Evolutionary conservation across 2,329 filamentous ascomycete genomes (phyloP).

Genomic region (Xylariaceae sp.): DNA sequence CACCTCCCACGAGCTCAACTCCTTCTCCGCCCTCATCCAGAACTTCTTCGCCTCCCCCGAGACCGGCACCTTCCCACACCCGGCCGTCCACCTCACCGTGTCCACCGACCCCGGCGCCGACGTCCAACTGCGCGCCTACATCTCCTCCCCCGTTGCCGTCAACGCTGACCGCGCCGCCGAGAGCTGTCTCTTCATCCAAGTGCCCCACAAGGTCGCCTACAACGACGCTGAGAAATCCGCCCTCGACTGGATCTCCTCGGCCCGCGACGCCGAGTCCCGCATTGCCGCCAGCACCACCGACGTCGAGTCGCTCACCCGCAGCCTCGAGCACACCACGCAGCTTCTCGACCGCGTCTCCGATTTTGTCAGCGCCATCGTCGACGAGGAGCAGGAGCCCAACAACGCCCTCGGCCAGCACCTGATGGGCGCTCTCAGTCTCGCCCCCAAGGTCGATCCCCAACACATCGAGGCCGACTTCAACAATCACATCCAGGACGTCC

Average conservation of each 20-base stretch:
- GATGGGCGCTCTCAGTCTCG: constrained; percentile 87
- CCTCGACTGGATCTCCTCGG: constrained; percentile 79
- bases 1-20: constrained; percentile 94
- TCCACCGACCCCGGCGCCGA: constrained; percentile 85
- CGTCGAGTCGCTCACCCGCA: constrained; percentile 82
- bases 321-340: constrained; percentile 81
- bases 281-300: constrained; percentile 75
- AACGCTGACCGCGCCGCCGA: constrained; percentile 93
- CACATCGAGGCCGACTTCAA: constrained; percentile 99
- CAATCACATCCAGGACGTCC: constrained; percentile 98
- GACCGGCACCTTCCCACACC: constrained; percentile 94
- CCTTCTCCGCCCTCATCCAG: constrained; percentile 96
- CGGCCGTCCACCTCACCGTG: constrained; percentile 95
- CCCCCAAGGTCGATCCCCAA: constrained; percentile 87
- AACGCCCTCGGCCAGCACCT: constrained; percentile 92
- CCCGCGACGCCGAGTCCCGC: constrained; percentile 75
- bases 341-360: constrained; percentile 88
- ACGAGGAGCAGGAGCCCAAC: constrained; percentile 87
- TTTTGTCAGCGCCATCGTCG: constrained; percentile 90
- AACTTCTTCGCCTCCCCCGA: constrained; percentile 99
- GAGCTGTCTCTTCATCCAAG: constrained; percentile 95
- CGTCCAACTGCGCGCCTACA: constrained; percentile 90
- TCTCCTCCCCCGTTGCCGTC: constrained; percentile 90
- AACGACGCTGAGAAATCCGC: constrained; percentile 62
- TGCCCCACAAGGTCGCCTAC: constrained; percentile 91